Evolutionary conservation across 225 moss, liverwort and hornwort species (phyloP).

Genomic region (Lunularia cruciata): DNA sequence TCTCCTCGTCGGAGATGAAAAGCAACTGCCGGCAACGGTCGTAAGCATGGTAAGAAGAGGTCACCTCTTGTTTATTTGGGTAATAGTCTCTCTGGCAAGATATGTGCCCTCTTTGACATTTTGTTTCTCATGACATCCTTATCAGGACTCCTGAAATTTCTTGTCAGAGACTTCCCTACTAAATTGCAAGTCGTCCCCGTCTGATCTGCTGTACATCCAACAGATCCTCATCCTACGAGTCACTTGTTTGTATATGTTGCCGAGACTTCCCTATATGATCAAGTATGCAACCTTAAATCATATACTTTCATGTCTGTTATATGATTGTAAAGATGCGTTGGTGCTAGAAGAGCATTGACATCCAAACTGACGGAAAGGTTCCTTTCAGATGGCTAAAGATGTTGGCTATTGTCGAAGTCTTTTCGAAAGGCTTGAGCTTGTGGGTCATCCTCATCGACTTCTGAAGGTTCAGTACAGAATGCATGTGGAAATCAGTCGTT

Average conservation of each 20-base stretch:
- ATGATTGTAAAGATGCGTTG: neutral
- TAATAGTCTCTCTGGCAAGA: neutral
- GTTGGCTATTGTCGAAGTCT: constrained; percentile 44
- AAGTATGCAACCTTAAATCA: no score
- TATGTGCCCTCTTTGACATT: neutral
- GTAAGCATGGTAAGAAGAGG: constrained; percentile 54
- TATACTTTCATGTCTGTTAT: neutral
- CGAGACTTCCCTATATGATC: no score
- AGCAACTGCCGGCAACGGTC: constrained; percentile 74
- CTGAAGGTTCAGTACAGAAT: constrained; percentile 51
- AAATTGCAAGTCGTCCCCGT: no score
- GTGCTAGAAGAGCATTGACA: neutral
- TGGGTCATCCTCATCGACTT: constrained; percentile 40
- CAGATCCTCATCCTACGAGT: no score
- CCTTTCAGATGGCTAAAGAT: constrained; percentile 38
- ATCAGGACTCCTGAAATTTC: neutral
- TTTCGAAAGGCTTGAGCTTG: constrained; percentile 46
- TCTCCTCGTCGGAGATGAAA: constrained; percentile 75
- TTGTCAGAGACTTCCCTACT: no score
- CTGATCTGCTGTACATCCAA: no score
- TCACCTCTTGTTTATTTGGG: neutral
- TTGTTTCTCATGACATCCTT: neutral
- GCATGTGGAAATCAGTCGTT: constrained; percentile 45
- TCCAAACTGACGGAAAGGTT: neutral
- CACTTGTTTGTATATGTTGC: no score